Evolutionary conservation across 768 basidiomycete genomes (phyloP), one percentile per base, ranked within the genome.

Genomic region (Terana coerulea): DNA sequence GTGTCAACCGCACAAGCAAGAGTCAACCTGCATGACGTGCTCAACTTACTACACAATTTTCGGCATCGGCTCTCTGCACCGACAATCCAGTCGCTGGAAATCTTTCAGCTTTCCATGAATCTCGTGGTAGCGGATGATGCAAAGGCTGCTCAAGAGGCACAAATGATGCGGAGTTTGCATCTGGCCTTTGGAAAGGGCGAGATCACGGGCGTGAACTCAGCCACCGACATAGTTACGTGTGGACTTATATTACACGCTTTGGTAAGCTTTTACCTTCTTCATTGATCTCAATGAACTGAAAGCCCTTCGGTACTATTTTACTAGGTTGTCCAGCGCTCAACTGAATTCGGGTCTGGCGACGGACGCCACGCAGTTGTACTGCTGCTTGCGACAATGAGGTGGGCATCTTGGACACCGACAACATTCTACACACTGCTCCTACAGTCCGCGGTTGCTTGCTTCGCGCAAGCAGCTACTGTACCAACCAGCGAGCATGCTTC

Each of bases 91-190:
- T 75, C 77, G 26, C 63, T 89, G 22, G 85, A 88, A 55, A 70
- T 71, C 10, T 83, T 84, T 58, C 71, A 73, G 3, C 61, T 87
- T 31, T 78, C 81, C 4, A 64, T 89, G 37, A 79, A 78, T 49
- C 71, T 84, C 53, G 59, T 82, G 26, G 73, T 86, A 28, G 83
- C 82, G 33, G 86, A 88, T 57, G 86, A 88, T 51, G 79, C 78
- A 22, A 87, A 85, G 62, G 77, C 74, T 41, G 76, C 81, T n/a
- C 72, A 79, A 51, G 86, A 89, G 66, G 80, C 83, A 14, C 84
- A 88, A 52, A 75, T 86, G 66, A 78, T 86, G 70, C 86, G 87
- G 47, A 78, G 70, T 19, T 66, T 83, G 33, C 85, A 84, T 51
- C 62, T 83, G 47, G 69, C 75, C 9, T 63, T 83, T 26, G 79